Conservation (phyloP, 192 early-diverging fungal genomes). For the Phlyctochytrium bullatum region DNA sequence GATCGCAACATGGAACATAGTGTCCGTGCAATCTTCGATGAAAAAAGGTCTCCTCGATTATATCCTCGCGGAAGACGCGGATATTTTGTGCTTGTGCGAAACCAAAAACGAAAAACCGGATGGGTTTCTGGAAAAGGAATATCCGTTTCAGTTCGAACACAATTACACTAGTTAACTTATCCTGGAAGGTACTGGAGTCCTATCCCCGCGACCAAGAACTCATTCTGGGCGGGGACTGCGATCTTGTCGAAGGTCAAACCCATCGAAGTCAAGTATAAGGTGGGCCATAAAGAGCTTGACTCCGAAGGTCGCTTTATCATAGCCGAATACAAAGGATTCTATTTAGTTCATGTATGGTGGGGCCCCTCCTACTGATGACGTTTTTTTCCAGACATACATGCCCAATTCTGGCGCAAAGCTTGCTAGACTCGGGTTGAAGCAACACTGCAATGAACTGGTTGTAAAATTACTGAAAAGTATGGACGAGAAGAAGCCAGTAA, state of each 20-base stretch:
- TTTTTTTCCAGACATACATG: conserved; percentile 53
- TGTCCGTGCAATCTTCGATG: conserved; percentile 63
- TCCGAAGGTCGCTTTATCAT: conserved; percentile 72
- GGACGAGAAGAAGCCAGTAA: conserved; percentile 66
- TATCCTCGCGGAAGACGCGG: conserved; percentile 50
- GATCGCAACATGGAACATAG: conserved; percentile 78
- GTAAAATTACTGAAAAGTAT: conserved; percentile 64
- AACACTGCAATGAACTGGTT: conserved; percentile 64
- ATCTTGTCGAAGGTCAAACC: conserved; percentile 81
- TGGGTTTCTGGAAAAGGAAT: conserved; percentile 56
- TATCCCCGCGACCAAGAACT: conserved; percentile 61
- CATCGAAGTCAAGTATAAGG: conserved; percentile 53
- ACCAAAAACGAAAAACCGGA: conserved; percentile 74
- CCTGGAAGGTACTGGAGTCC: conserved; percentile 45
- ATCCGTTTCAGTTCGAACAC: conserved; percentile 60
- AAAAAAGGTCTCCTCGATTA: conserved; percentile 59
- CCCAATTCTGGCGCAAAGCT: conserved; percentile 78
- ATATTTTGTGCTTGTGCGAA: conserved; percentile 81
- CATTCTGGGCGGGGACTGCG: conserved; percentile 68
- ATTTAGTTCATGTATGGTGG: background rate
- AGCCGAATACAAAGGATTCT: conserved; percentile 53
- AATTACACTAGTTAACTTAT: background rate
- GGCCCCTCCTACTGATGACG: background rate
- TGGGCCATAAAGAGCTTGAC: conserved; percentile 52
- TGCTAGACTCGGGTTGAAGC: conserved; percentile 62